phyloP scores from a whole-genome alignment of 768 basidiomycete species.

The Kwoniella sp. region DNA sequence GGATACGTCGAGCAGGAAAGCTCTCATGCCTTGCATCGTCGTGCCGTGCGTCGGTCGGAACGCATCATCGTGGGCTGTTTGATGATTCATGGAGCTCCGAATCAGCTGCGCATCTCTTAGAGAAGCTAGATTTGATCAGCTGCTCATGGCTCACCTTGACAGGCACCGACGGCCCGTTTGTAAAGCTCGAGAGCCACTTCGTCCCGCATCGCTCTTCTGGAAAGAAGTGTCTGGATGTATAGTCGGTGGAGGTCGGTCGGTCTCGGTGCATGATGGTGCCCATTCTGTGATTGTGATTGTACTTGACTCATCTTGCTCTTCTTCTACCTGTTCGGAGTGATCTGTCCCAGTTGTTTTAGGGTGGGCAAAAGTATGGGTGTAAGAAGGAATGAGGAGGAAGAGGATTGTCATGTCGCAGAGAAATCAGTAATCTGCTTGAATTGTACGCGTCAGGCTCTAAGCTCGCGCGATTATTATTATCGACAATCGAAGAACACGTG shows the following conservation, averaged over 20 bases:
- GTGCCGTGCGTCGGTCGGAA: slow-evolving; percentile 28
- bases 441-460: slow-evolving; percentile 19
- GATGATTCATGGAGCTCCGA: slow-evolving; percentile 8
- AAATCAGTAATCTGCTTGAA: not conserved
- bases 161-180: slow-evolving; percentile 40
- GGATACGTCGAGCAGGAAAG: slow-evolving; percentile 36
- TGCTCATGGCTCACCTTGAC: slow-evolving; percentile 33
- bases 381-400: not conserved
- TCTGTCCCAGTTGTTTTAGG: too few relatives aligned
- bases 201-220: slow-evolving; percentile 40
- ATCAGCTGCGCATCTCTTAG: not conserved
- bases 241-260: slow-evolving; percentile 46
- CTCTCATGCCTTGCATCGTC: slow-evolving; percentile 21
- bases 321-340: too few relatives aligned
- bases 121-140: not conserved
- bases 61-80: slow-evolving; percentile 22
- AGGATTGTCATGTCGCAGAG: not conserved
- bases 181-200: slow-evolving; percentile 47
- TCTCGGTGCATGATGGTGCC: not conserved
- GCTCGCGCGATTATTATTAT: not conserved
- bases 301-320: slow-evolving; percentile 8
- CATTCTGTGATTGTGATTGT: not conserved
- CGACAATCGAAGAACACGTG: not conserved
- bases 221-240: slow-evolving; percentile 47
- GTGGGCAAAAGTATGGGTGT: not conserved